These are phyloP conservation scores for Russula ochroleuca DNA, from an alignment of 768 basidiomycete species.

Conservation along the genomic window DNA sequence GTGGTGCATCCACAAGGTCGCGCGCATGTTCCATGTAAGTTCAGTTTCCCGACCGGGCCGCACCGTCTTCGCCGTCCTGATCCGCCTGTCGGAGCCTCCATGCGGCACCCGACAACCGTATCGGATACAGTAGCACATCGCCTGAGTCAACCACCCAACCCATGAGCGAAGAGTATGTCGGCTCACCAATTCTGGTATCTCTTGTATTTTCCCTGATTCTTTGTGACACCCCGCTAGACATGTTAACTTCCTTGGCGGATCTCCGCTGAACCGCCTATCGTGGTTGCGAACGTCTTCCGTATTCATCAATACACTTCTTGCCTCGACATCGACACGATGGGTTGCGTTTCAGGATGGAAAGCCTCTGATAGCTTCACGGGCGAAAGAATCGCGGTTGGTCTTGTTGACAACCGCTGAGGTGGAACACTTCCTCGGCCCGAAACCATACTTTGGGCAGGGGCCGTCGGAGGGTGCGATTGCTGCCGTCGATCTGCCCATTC, in stretches of 20 bases:
- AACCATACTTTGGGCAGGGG: conserved; percentile 70
- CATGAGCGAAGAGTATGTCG: conserved; percentile 26
- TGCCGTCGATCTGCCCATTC: conserved; percentile 31
- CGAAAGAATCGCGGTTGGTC: conserved; percentile 42
- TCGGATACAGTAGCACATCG: background rate
- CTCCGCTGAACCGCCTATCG: conserved; percentile 74
- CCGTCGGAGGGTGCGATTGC: conserved; percentile 39
- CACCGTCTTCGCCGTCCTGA: conserved; percentile 2
- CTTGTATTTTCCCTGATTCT: conserved; percentile 16
- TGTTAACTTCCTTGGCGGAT: conserved; percentile 52
- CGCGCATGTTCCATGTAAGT: conserved; percentile 10
- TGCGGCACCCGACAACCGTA: background rate
- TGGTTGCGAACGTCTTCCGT: conserved; percentile 72
- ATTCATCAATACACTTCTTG: conserved; percentile 71
- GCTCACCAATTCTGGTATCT: conserved; percentile 11
- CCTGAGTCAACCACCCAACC: conserved; percentile 5
- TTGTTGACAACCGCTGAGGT: conserved; percentile 59
- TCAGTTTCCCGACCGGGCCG: conserved; percentile 16
- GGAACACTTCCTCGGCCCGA: conserved; percentile 57
- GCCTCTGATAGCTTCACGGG: conserved; percentile 50
- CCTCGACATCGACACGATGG: conserved; percentile 63
- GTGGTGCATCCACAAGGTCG: background rate
- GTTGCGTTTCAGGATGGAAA: conserved; percentile 70
- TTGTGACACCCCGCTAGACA: conserved; percentile 34
- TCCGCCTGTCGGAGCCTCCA: conserved; percentile 7